Evolutionary conservation across 345 rosid genomes (phyloP).

Genomic region (Barbarea vulgaris): DNA sequence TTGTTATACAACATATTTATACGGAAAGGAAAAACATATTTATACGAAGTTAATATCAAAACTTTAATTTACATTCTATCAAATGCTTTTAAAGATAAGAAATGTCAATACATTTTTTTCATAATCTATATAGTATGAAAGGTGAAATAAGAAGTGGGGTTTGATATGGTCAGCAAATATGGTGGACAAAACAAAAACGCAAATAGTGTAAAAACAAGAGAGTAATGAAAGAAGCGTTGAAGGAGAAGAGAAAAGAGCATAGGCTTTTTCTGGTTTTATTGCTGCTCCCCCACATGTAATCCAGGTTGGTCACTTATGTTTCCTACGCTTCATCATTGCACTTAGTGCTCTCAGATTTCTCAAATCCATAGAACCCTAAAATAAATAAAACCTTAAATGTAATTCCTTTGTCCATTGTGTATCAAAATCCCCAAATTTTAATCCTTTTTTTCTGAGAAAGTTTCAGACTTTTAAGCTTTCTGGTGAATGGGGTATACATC

Average conservation of each 20-base stretch:
- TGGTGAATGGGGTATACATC: constrained; percentile 37
- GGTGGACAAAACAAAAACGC: constrained; percentile 21
- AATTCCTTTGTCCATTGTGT: constrained; percentile 24
- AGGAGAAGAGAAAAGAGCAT: constrained; percentile 27
- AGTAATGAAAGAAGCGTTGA: constrained; percentile 40
- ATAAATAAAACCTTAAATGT: constrained; percentile 15
- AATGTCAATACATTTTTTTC: not conserved
- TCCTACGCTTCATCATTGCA: constrained; percentile 36
- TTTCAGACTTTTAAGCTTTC: constrained; percentile 33
- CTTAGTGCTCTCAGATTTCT: constrained; percentile 36
- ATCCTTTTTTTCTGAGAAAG: constrained; percentile 20
- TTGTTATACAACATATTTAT: not conserved
- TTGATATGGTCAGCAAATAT: constrained; percentile 6
- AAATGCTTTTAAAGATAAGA: not conserved
- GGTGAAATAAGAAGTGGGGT: not conserved
- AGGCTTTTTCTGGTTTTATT: constrained; percentile 20
- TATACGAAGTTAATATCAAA: not conserved
- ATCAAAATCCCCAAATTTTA: constrained; percentile 15
- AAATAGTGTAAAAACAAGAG: constrained; percentile 23
- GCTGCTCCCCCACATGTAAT: constrained; percentile 36
- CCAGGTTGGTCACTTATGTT: constrained; percentile 42
- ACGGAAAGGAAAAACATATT: too few relatives aligned
- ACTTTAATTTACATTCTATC: not conserved
- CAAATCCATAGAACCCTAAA: constrained; percentile 41
- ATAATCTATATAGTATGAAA: not conserved